Evolutionary conservation across 164 flowering plant genomes (phyloP).

Genomic region (Aristolochia californica): DNA sequence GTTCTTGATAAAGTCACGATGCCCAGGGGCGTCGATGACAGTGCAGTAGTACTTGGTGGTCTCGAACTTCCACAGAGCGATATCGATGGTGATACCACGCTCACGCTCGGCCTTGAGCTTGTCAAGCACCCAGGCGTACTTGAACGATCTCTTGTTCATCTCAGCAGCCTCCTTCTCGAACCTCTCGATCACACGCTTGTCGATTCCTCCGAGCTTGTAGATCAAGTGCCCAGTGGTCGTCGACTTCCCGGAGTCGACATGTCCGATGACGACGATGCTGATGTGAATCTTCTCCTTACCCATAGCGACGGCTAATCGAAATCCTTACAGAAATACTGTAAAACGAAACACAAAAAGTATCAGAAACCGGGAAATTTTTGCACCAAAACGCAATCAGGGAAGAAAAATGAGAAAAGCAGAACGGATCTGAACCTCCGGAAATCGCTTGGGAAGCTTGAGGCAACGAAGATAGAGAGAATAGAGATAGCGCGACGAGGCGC

Average conservation of each 20-base stretch:
- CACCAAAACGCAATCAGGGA: too few species aligned
- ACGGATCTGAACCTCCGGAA: too few species aligned
- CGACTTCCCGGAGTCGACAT: slow-evolving; percentile 66
- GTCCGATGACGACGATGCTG: slow-evolving; percentile 64
- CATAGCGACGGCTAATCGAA: slow-evolving; percentile 14
- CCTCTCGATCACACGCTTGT: slow-evolving; percentile 87
- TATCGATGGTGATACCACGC: slow-evolving; percentile 80
- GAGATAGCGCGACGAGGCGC: too few species aligned
- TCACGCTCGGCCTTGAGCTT: slow-evolving; percentile 86
- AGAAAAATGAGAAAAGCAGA: too few species aligned
- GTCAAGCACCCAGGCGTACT: slow-evolving; percentile 81
- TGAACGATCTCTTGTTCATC: slow-evolving; percentile 86
- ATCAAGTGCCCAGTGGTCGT: slow-evolving; percentile 72
- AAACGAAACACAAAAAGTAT: too few species aligned
- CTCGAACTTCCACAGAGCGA: slow-evolving; percentile 78
- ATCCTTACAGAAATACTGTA: too few species aligned
- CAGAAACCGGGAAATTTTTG: too few species aligned
- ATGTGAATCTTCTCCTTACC: slow-evolving; percentile 54
- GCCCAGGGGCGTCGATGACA: slow-evolving; percentile 83
- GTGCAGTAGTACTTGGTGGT: slow-evolving; percentile 85
- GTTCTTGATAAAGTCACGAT: slow-evolving; percentile 81
- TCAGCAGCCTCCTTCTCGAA: slow-evolving; percentile 89
- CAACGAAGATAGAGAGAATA: too few species aligned
- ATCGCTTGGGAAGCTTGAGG: too few species aligned
- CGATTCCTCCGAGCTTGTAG: slow-evolving; percentile 85